Base-by-base conservation (phyloP, 23 red algal genomes). In the Agarophyton chilense region DNA sequence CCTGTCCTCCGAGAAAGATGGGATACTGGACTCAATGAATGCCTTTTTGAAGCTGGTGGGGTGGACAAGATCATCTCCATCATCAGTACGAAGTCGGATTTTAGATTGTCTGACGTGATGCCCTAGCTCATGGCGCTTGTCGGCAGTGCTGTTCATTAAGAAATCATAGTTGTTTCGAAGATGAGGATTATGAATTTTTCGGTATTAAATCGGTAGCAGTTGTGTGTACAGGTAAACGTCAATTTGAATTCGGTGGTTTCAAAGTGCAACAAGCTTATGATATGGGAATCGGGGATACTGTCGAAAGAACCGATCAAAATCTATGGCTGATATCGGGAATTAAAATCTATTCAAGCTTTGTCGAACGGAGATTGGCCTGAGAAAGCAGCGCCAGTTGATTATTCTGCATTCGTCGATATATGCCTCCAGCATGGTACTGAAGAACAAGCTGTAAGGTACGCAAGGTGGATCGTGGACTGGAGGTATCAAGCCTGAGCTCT, bases 271-370 rank as follows among this genome's bases (percentile, higher is more conserved):
- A 57, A 4, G 70, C 81, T 17, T 94, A 51, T 63, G 50, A 83
- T 26, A 98, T 98, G 96, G 95, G 93, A 26, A 94, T 95, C 35
- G 95, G 96, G 96, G 88, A 92, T 51, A 94, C 93, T 57, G 65
- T 89, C 11, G 96, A 98, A 56, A 83, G 79, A 7, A 88, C 93
- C 61, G 96, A 98, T 77, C 93, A 93, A 65, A n/a, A n/a, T n/a
- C n/a, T n/a, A n/a, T n/a, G n/a, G n/a, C n/a, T n/a, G n/a, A n/a
- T n/a, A n/a, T n/a, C n/a, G n/a, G n/a, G n/a, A n/a, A n/a, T n/a
- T n/a, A n/a, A n/a, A n/a, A n/a, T n/a, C n/a, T n/a, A n/a, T n/a
- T n/a, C n/a, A n/a, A n/a, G n/a, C n/a, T n/a, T n/a, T n/a, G n/a
- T n/a, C n/a, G n/a, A n/a, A n/a, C n/a, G n/a, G n/a, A n/a, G n/a